A percentile compares a stretch with the other conserved stretches of the same genome.
Conservation (phyloP, 2,329 filamentous ascomycete genomes). For the Monilinia laxa region DNA sequence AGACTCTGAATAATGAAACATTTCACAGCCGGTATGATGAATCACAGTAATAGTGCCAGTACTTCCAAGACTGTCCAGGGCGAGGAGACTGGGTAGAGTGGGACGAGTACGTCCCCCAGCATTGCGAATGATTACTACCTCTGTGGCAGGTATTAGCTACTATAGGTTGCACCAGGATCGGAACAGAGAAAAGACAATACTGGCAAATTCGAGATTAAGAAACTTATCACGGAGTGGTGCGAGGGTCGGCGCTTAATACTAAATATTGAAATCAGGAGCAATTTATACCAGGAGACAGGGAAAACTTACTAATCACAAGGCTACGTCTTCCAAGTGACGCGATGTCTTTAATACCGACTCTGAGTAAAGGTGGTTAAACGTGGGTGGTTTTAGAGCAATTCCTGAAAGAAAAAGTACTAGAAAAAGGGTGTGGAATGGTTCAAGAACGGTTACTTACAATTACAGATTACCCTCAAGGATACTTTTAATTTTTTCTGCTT, state of each 20-base stretch:
- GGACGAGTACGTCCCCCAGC: conserved; percentile 24
- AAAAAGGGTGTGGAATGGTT: not conserved
- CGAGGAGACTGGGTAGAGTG: conserved; percentile 19
- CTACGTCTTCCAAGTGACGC: conserved; percentile 17
- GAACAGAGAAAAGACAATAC: conserved; percentile 1
- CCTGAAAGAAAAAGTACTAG: not conserved
- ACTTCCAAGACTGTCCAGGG: conserved; percentile 21
- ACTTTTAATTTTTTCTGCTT: not conserved
- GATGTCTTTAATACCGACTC: not conserved
- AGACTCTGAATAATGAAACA: conserved; percentile 23
- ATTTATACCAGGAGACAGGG: no score
- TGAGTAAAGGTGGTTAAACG: not conserved
- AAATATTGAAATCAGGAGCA: not conserved
- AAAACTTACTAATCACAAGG: conserved; percentile 16
- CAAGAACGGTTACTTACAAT: no score
- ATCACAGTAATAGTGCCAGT: conserved; percentile 25
- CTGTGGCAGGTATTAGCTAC: not conserved
- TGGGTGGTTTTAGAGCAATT: not conserved
- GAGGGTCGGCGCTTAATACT: conserved; percentile 26
- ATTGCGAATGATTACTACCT: conserved; percentile 28
- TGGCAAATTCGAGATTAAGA: conserved; percentile 25
- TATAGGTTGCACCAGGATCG: not conserved
- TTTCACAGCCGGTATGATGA: conserved; percentile 29
- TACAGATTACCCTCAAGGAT: conserved; percentile 5
- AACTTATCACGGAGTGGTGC: conserved; percentile 25